Evolutionary conservation across 768 basidiomycete species (phyloP).

Genomic region (Kwoniella bestiolae): DNA sequence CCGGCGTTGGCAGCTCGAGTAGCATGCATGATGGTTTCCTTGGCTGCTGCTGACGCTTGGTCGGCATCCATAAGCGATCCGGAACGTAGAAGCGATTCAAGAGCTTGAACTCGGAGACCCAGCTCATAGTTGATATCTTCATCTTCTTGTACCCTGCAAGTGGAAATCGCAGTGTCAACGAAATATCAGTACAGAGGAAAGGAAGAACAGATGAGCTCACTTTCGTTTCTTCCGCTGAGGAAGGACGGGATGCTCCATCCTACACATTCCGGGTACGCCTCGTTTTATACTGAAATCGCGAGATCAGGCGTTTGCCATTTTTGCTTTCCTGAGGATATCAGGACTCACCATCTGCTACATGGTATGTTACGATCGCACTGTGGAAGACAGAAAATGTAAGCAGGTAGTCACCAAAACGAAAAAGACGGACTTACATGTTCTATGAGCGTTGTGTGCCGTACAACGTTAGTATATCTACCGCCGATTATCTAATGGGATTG

Average conservation of each 20-base stretch:
- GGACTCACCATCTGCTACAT: conserved; percentile 49
- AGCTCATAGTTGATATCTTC: conserved; percentile 43
- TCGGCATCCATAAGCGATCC: conserved; percentile 46
- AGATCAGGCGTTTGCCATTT: conserved; percentile 1
- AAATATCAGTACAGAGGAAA: background rate
- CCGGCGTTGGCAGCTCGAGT: conserved; percentile 42
- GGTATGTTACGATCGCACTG: conserved; percentile 55
- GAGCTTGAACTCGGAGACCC: conserved; percentile 42
- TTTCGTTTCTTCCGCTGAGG: conserved; percentile 43
- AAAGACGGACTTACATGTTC: conserved; percentile 44
- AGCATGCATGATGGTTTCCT: conserved; percentile 47
- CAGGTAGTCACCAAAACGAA: too few species aligned
- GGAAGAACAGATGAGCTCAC: conserved; percentile 24
- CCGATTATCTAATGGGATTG: too few species aligned
- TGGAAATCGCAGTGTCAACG: background rate
- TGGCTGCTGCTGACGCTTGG: conserved; percentile 41
- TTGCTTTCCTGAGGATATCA: background rate
- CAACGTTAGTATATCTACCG: too few species aligned
- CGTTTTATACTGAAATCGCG: conserved; percentile 41
- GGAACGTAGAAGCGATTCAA: conserved; percentile 48
- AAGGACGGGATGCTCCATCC: conserved; percentile 47
- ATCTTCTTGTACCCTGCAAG: conserved; percentile 31
- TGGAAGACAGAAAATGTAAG: too few species aligned
- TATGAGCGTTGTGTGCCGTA: conserved; percentile 4
- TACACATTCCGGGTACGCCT: conserved; percentile 50